A percentile compares a stretch with the other conserved stretches of the same genome.
These are phyloP conservation scores for Avena atlantica DNA, from an alignment of 176 grass and related monocot species.

Conservation along the genomic window DNA sequence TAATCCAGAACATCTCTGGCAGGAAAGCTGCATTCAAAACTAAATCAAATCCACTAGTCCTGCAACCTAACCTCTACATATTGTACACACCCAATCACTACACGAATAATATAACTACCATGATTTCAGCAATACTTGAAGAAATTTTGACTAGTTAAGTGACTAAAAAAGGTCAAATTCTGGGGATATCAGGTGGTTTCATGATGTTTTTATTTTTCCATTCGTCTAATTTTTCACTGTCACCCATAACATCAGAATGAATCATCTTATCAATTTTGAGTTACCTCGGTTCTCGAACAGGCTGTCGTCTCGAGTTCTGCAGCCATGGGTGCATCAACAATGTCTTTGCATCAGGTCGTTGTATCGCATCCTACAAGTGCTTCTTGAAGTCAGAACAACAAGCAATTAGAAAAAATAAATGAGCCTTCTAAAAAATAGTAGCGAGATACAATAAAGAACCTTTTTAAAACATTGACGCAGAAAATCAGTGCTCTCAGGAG, in stretches of 20 bases:
- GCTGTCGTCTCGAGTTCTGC: slow-evolving; percentile 84
- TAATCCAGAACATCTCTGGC: slow-evolving; percentile 8
- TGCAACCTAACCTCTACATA: background rate
- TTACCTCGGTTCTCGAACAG: slow-evolving; percentile 65
- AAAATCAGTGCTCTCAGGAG: slow-evolving; percentile 97
- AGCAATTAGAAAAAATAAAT: slow-evolving; percentile 16
- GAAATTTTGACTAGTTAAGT: slow-evolving; percentile 9
- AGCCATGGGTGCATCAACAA: slow-evolving; percentile 95
- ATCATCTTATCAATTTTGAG: background rate
- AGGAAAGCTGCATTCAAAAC: slow-evolving; percentile 25
- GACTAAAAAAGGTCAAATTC: too few species aligned
- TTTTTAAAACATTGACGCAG: slow-evolving; percentile 96
- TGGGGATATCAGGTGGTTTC: too few species aligned
- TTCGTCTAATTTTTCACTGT: background rate
- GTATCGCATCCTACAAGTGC: slow-evolving; percentile 81
- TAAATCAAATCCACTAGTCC: slow-evolving; percentile 24
- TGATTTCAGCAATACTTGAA: slow-evolving; percentile 33
- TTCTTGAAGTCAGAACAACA: slow-evolving; percentile 48
- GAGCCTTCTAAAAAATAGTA: slow-evolving; percentile 26
- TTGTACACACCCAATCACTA: background rate
- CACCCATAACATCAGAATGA: slow-evolving; percentile 25
- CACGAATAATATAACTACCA: background rate
- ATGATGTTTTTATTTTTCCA: too few species aligned
- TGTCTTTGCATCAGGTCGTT: slow-evolving; percentile 98
- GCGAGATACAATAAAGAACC: slow-evolving; percentile 44